Evolutionary conservation across 108 stramenopile genomes (phyloP), one percentile per base, ranked within the genome.

Genomic region (Nitzschia putrida): DNA sequence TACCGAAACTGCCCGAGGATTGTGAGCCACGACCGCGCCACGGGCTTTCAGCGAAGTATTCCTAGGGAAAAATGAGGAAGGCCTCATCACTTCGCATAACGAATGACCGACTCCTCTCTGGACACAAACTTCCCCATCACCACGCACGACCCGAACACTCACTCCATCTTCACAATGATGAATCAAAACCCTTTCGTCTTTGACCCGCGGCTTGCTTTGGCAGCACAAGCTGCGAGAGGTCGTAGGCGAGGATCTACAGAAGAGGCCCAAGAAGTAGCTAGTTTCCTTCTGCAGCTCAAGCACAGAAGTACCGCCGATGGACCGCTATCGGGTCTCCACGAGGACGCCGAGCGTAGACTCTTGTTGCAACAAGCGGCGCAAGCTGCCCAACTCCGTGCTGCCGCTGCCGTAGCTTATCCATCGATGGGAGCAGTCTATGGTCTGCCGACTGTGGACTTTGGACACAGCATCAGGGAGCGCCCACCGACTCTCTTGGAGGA

Each of bases 231-330:
- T 7, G 65, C 65, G 3, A 64, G 72, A 47, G 52, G 54, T 37
- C 52, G 53, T 63, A 60, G 58, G 40, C 26, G 71, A 0, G 71
- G 61, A 42, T 61, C 53, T 4, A 53, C 73, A 8, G 69, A 59
- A 13, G 69, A 70, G 21, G 59, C 69, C 9, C 57, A 70, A 61
- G 66, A 74, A 42, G 73, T 74, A 52, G 73, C 73, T 4, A 61
- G 45, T 21, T 67, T 67, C 55, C 45, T 74, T 8, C 38, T 74
- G 14, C 73, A 74, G 43, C 66, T 74, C 16, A 74, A 74, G 45
- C 67, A 68, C 42, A 34, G 67, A 41, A 55, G 40, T 21, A 58
- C 40, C 10, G 50, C 52, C 24, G 52, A 66, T 29, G 24, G 11
- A 42, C 40, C 25, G 39, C 42, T 57, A 34, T 25, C 59, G 37